Base-by-base conservation (phyloP, 139 green algal genomes). In the Micractinium conductrix region DNA sequence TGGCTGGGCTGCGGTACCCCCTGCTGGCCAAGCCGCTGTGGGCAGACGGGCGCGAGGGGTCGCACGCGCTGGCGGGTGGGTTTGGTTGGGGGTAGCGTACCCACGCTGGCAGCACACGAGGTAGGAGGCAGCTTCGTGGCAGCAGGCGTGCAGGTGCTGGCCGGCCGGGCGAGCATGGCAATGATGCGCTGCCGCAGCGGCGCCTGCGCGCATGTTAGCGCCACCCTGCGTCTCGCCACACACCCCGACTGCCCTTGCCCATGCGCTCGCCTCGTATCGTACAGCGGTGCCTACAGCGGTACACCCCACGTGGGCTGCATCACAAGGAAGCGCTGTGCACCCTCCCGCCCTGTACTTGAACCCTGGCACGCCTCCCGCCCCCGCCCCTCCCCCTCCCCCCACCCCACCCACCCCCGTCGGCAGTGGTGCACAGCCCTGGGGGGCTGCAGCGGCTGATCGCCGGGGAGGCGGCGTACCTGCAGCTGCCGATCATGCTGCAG, bases 21-120 rank as follows among this genome's bases (percentile, higher is more conserved):
- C 74, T 98, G 84, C 71, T 98, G 71, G 91, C 92, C n/a, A 98
- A 98, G 88, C 92, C 93, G 4, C 80, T 95, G 45, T 96, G 90
- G 90, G 91, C 95, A 5, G 95, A 97, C 78, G 95, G 95, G 7
- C 84, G 95, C 0, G 91, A 95, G 45, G 94, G 94, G 44, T 93
- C 88, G 6, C 95, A 98, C 55, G 90, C 89, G 24, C 86, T 98
- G 33, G 95, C 91, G 55, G 24, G 53, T 62, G 53, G 24, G 53
- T 62, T 19, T 9, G 53, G 7, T 62, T 9, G 53, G 2, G 8
- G 24, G 53, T 62, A 21, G 2, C 19, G 5, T 62, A 21, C 53
- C 10, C 2, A 21, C 53, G 7, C 6, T 16, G 53, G 2, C 7
- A 62, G 10, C 19, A 16, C 10, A n/a, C n/a, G n/a, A n/a, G n/a